Percentiles rank a stretch among this genome's conserved stretches.
Conservation (phyloP, 108 stramenopile species). For the Stephanodiscus minutulus region DNA sequence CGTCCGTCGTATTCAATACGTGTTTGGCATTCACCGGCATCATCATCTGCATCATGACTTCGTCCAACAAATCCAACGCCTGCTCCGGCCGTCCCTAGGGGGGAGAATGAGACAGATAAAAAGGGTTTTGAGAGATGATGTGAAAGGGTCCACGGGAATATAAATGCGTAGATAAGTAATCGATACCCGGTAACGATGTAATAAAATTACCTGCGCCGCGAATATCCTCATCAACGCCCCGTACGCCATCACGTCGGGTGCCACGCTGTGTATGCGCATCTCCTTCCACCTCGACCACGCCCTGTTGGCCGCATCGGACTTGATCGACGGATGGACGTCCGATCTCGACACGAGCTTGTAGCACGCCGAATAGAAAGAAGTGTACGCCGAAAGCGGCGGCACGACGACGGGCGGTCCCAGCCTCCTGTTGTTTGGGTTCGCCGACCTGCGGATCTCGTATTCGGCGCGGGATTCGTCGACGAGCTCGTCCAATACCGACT, state of each 20-base stretch:
- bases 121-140: no score
- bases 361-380: slow-evolving; percentile 81
- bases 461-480: slow-evolving; percentile 37
- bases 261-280: slow-evolving; percentile 74
- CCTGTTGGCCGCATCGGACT: slow-evolving; percentile 70
- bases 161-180: no score
- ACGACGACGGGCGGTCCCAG: slow-evolving; percentile 27
- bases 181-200: no score
- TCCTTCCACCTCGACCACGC: slow-evolving; percentile 86
- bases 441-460: slow-evolving; percentile 14
- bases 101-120: no score
- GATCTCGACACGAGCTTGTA: slow-evolving; percentile 73
- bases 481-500: slow-evolving; percentile 75
- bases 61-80: slow-evolving; percentile 76
- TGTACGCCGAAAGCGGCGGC: slow-evolving; percentile 80
- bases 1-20: slow-evolving; percentile 28
- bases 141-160: no score
- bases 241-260: slow-evolving; percentile 86
- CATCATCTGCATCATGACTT: slow-evolving; percentile 57
- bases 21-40: slow-evolving; percentile 40
- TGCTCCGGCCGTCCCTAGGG: slow-evolving; percentile 68
- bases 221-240: slow-evolving; percentile 79
- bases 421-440: slow-evolving; percentile 17
- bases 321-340: slow-evolving; percentile 68
- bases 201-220: slow-evolving; percentile 44